A percentile compares a stretch with the other conserved stretches of the same genome.
Evolutionary conservation across 2,329 filamentous ascomycete species (phyloP).

Genomic region (Penicillium sp.): DNA sequence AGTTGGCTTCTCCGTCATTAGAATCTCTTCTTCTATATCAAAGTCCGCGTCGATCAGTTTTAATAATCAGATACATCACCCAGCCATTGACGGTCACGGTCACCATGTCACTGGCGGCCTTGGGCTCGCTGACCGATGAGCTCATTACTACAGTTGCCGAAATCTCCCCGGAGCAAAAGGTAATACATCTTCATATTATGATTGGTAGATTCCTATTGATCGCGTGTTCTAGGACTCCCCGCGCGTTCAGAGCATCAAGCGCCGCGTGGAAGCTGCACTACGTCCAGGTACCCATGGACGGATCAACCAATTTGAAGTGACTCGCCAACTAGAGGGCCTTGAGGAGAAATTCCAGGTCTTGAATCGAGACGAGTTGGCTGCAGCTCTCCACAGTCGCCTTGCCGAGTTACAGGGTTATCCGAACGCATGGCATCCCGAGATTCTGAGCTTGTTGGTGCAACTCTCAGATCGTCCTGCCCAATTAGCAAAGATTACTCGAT

Average conservation of each 20-base stretch:
- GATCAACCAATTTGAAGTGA: slow-evolving; percentile 78
- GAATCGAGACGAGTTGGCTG: slow-evolving; percentile 78
- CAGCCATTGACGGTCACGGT: not conserved
- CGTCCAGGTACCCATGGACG: slow-evolving; percentile 60
- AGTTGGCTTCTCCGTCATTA: slow-evolving; percentile 11
- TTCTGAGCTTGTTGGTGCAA: slow-evolving; percentile 77
- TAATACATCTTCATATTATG: slow-evolving; percentile 37
- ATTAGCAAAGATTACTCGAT: slow-evolving; percentile 68
- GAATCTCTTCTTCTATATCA: not conserved
- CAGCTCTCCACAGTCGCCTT: slow-evolving; percentile 67
- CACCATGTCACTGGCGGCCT: slow-evolving; percentile 72
- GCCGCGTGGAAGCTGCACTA: slow-evolving; percentile 41
- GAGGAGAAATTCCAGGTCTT: slow-evolving; percentile 86
- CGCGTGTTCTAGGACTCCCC: slow-evolving; percentile 35
- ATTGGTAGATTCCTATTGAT: slow-evolving; percentile 18
- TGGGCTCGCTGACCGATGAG: slow-evolving; percentile 71
- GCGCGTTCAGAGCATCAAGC: slow-evolving; percentile 39
- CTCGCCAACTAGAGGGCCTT: slow-evolving; percentile 69
- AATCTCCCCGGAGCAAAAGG: slow-evolving; percentile 55
- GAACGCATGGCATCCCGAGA: slow-evolving; percentile 76
- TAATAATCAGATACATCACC: not conserved
- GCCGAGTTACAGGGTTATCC: slow-evolving; percentile 61
- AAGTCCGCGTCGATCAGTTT: not conserved
- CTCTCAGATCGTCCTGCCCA: slow-evolving; percentile 80
- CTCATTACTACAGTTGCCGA: slow-evolving; percentile 70